These are phyloP conservation scores for Raffaelea ambrosiae DNA, from an alignment of 2,329 filamentous ascomycete species.

Conservation along the genomic window DNA sequence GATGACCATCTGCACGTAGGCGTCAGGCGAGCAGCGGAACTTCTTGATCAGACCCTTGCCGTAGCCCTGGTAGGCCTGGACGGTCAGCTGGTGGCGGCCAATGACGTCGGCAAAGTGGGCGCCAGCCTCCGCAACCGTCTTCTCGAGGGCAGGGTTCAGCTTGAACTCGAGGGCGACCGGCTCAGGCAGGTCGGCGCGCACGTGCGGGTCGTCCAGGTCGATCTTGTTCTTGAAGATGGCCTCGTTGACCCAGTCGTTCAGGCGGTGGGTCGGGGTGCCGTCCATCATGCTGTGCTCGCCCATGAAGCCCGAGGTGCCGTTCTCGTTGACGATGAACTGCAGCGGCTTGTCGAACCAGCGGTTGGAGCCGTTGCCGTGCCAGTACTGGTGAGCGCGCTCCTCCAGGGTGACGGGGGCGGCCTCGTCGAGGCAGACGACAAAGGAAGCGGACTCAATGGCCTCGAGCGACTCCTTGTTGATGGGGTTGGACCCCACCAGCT, in stretches of 20 bases:
- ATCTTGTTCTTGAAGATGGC: slow-evolving; percentile 92
- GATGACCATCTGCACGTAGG: slow-evolving; percentile 97
- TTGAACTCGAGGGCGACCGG: slow-evolving; percentile 72
- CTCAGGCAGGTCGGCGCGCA: slow-evolving; percentile 78
- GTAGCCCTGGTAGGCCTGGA: slow-evolving; percentile 95
- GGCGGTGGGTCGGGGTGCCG: slow-evolving; percentile 89
- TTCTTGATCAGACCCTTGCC: slow-evolving; percentile 99
- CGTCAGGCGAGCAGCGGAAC: slow-evolving; percentile 96
- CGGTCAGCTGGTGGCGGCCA: slow-evolving; percentile 77
- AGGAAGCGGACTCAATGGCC: slow-evolving; percentile 80
- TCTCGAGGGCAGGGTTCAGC: slow-evolving; percentile 62
- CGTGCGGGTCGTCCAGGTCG: slow-evolving; percentile 68
- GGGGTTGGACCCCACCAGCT: slow-evolving; percentile 66
- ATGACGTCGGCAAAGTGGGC: slow-evolving; percentile 77
- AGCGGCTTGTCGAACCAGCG: slow-evolving; percentile 97
- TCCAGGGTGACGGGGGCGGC: slow-evolving; percentile 85
- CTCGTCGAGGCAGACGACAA: slow-evolving; percentile 89
- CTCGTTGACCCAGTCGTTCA: slow-evolving; percentile 91
- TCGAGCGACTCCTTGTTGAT: slow-evolving; percentile 71
- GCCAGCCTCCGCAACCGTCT: slow-evolving; percentile 70
- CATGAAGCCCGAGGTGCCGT: slow-evolving; percentile 94
- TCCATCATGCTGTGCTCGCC: slow-evolving; percentile 99
- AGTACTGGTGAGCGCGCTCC: slow-evolving; percentile 93
- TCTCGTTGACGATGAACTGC: slow-evolving; percentile 97
- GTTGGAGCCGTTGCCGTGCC: slow-evolving; percentile 94